Base-by-base conservation (phyloP, 2,329 filamentous ascomycete genomes). In the Trichothecium sympodiale region DNA sequence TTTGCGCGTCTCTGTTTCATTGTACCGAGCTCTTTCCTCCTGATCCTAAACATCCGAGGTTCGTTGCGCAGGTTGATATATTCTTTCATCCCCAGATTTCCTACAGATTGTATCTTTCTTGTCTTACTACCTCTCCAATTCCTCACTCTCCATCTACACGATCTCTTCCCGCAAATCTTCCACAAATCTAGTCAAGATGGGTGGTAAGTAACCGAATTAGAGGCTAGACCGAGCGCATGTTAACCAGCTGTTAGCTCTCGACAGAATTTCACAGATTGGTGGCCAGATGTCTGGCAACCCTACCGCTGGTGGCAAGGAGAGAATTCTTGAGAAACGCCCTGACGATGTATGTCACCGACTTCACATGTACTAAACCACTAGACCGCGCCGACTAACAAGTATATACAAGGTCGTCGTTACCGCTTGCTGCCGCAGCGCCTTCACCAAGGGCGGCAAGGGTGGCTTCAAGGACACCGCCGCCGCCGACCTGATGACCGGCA, bases 381-480 rank as follows among this genome's bases (percentile, higher is more conserved):
- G 20, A 10, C 6, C 31, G 20, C 33, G 31, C 12, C 26, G 38
- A 31, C 52, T 58, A 42, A 58, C 50, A 34, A 35, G 41, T 26
- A 39, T 28, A 13, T 16, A 14, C 5, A n/a, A 79, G 74, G 77
- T 96, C 46, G 91, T 98, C 52, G 78, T 98, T 43, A 96, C 91
- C 43, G 85, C 83, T 47, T 85, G 83, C 48, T 83, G 95, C 53
- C 86, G 91, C 51, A 94, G 86, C 13, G 77, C 91, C 51, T 79
- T 96, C 61, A 94, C 87, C 46, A 93, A 86, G 62, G 89, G 87
- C 48, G 87, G 88, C 52, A 88, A 87, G 64, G 91, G 91, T 47
- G 82, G 78, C 34, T 91, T 98, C 72, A 96, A 96, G 69, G 91
- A 96, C 63, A 96, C 91, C 8, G 71, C 77, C 37, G 84, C 83